Evolutionary conservation across 441 rosid genomes (phyloP), one percentile per base, ranked within the genome.

Genomic region (California macrophylla): DNA sequence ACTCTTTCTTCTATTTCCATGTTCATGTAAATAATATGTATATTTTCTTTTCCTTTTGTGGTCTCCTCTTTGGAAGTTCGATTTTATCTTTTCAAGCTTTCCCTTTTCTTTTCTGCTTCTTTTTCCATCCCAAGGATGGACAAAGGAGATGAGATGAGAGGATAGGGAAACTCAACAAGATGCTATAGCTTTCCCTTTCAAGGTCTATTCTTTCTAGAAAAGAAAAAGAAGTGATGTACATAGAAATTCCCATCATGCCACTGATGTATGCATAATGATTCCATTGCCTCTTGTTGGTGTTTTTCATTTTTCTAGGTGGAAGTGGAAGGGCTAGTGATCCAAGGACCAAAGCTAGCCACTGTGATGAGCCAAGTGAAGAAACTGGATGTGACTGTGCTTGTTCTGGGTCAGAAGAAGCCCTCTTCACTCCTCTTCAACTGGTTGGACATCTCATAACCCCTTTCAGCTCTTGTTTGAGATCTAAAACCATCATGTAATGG

Each of bases 351-450:
- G 75, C 70, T 91, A 66, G 88, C 78, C 25, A 91, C 95, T 3
- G 87, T 93, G 54, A 70, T 83, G 75, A 89, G 86, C 86, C 98
- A 93, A 75, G 97, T 89, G 78, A 93, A 87, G 85, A 93, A 91
- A 76, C 89, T 91, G 66, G 98, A 87, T 78, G 93, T 84, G 23
- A 79, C 89, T 25, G 95, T 91, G 68, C 82, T 91, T 20, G 97
- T 93, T 9, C 77, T 91, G 74, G 95, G 98, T 75, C 97, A 91
- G 79, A 88, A 84, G 66, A 87, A 76, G 60, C 80, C 87, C 60
- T 82, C 93, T 68, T 66, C 89, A 7, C 79, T 18, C 58, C 23
- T 91, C 50, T 10, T 87, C 70, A 80, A 71, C 69, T 88, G 97
- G 92, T 89, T 58, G 50, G 87, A n/a, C 2, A 12, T 69, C 40